Percentiles rank a stretch among this genome's conserved stretches.
phyloP scores from a whole-genome alignment of 768 basidiomycete genomes.

The Infundibulicybe gibba region DNA sequence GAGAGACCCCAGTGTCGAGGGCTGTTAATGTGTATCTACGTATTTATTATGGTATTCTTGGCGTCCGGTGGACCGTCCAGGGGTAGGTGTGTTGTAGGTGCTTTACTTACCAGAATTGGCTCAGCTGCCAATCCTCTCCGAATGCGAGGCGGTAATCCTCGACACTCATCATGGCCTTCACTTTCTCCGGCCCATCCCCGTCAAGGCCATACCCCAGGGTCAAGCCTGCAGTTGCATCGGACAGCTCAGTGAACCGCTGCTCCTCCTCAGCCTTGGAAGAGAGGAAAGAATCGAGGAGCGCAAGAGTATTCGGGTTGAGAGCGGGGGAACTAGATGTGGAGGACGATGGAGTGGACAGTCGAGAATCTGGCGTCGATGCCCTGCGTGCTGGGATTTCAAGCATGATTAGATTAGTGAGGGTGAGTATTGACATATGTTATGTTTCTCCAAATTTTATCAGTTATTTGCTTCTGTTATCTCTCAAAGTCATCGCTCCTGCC shows the following conservation, averaged over 20 bases:
- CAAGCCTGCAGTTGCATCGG: slow-evolving; percentile 29
- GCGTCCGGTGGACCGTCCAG: no score
- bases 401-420: no score
- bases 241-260: slow-evolving; percentile 34
- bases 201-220: slow-evolving; percentile 27
- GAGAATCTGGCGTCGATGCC: slow-evolving; percentile 15
- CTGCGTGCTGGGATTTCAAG: no score
- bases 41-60: no score
- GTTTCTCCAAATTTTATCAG: no score
- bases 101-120: slow-evolving; percentile 44
- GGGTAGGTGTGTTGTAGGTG: neutral
- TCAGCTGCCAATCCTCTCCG: slow-evolving; percentile 48
- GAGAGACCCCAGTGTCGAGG: slow-evolving; percentile 7
- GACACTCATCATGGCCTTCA: slow-evolving; percentile 37
- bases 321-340: slow-evolving; percentile 30
- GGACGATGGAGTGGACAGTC: slow-evolving; percentile 14
- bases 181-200: slow-evolving; percentile 13
- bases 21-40: neutral
- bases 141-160: slow-evolving; percentile 40
- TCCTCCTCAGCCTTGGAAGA: slow-evolving; percentile 39
- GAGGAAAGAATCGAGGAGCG: slow-evolving; percentile 36
- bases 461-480: no score
- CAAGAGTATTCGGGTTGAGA: slow-evolving; percentile 32
- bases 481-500: no score
- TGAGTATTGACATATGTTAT: no score